phyloP scores from a whole-genome alignment of 192 early-diverging fungal genomes.

The Podila horticola region DNA sequence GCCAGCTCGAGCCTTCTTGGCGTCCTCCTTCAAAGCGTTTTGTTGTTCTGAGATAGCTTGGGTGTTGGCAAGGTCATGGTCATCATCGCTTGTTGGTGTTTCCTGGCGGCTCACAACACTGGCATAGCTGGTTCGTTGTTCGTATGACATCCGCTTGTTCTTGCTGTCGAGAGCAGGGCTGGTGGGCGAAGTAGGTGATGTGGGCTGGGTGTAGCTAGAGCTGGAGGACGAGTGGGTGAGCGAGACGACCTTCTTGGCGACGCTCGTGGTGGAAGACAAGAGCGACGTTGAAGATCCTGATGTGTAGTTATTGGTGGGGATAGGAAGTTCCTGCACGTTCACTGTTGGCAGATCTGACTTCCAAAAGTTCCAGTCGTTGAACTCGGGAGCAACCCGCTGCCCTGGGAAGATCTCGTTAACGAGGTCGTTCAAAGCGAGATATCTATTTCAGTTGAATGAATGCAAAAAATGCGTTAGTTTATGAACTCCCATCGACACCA shows the following conservation, averaged over 20 bases:
- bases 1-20: slow-evolving; percentile 12
- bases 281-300: slow-evolving; percentile 29
- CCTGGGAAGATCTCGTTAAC: slow-evolving; percentile 96
- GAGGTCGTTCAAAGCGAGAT: slow-evolving; percentile 89
- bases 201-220: slow-evolving; percentile 22
- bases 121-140: slow-evolving; percentile 12
- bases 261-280: slow-evolving; percentile 25
- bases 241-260: slow-evolving; percentile 38
- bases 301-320: slow-evolving; percentile 32
- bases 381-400: slow-evolving; percentile 71
- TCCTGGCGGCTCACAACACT: slow-evolving; percentile 16
- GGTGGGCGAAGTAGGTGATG: slow-evolving; percentile 35
- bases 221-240: slow-evolving; percentile 28
- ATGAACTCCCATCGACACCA: neutral
- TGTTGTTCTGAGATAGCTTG: slow-evolving; percentile 3
- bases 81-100: slow-evolving; percentile 32
- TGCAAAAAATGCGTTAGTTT: neutral
- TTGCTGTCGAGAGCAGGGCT: slow-evolving; percentile 25
- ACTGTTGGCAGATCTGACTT: slow-evolving; percentile 62
- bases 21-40: slow-evolving; percentile 12
- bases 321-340: slow-evolving; percentile 55
- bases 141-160: slow-evolving; percentile 17
- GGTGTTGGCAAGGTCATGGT: slow-evolving; percentile 9
- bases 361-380: slow-evolving; percentile 91
- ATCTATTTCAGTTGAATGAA: slow-evolving; percentile 12